A percentile compares a stretch with the other conserved stretches of the same genome.
phyloP scores from a whole-genome alignment of 768 basidiomycete genomes.

The Hericium coralloides region DNA sequence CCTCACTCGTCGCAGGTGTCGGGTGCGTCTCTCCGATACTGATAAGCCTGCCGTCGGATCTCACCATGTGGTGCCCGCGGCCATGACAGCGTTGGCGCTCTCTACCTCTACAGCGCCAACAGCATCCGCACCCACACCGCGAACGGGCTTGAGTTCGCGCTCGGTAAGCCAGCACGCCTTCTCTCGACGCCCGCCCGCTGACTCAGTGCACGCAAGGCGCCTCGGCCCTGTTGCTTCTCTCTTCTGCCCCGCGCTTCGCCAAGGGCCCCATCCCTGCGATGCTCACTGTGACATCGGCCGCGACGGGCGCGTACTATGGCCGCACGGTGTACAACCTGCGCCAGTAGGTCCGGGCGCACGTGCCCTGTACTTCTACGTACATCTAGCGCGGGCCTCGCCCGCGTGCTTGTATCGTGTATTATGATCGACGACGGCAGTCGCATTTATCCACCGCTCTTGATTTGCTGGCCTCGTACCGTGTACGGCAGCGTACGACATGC shows the following conservation, averaged over 20 bases:
- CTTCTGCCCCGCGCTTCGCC: slow-evolving; percentile 56
- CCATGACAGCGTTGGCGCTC: slow-evolving; percentile 53
- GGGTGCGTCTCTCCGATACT: slow-evolving; percentile 36
- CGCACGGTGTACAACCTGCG: slow-evolving; percentile 7
- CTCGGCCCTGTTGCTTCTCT: slow-evolving; percentile 60
- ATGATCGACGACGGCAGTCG: not conserved
- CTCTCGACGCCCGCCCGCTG: not conserved
- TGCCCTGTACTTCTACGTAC: not conserved
- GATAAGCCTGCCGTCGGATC: not conserved
- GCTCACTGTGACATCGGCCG: slow-evolving; percentile 49
- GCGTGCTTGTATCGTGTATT: not conserved
- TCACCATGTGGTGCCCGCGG: not conserved
- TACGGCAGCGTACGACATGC: no score
- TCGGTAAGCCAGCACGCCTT: slow-evolving; percentile 36
- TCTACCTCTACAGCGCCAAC: slow-evolving; percentile 76
- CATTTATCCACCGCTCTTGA: no score
- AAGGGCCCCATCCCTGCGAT: slow-evolving; percentile 64
- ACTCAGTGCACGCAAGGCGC: slow-evolving; percentile 38
- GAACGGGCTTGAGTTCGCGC: slow-evolving; percentile 70
- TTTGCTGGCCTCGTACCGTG: no score
- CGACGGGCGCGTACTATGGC: slow-evolving; percentile 58
- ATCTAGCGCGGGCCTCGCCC: not conserved
- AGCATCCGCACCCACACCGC: slow-evolving; percentile 62
- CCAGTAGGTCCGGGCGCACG: not conserved
- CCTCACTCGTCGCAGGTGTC: slow-evolving; percentile 76